phyloP scores from a whole-genome alignment of 2,329 filamentous ascomycete genomes.

The Thelonectria olida region DNA sequence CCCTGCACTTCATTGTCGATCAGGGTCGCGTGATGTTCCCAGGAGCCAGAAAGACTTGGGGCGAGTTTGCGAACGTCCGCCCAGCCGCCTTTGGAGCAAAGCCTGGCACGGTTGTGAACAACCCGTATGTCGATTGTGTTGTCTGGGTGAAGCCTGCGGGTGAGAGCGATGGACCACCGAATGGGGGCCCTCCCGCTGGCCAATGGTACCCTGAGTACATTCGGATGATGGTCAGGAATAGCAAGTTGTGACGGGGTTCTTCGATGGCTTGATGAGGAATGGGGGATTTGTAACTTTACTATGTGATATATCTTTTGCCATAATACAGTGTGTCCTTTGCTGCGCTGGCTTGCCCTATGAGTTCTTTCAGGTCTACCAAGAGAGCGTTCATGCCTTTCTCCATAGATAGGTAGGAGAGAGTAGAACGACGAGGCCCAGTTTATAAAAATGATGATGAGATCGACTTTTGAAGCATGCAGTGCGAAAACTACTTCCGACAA shows the following conservation, averaged over 20 bases:
- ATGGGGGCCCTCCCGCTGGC: constrained; percentile 3
- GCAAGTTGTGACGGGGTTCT: too few relatives aligned
- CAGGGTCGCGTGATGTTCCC: constrained; percentile 15
- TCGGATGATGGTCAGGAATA: constrained; percentile 18
- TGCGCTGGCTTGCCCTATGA: too few relatives aligned
- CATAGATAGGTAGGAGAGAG: too few relatives aligned
- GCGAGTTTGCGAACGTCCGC: constrained; percentile 2
- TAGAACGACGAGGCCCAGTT: too few relatives aligned
- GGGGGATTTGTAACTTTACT: too few relatives aligned
- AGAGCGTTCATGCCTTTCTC: too few relatives aligned
- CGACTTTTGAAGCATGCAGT: too few relatives aligned
- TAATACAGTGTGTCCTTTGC: too few relatives aligned
- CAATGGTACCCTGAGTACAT: constrained; percentile 15
- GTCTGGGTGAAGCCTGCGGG: constrained; percentile 17
- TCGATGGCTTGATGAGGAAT: background rate
- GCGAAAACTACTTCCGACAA: background rate
- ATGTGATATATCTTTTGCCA: too few relatives aligned
- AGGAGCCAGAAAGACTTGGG: background rate
- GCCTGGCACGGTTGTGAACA: constrained; percentile 1
- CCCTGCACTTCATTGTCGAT: constrained; percentile 17
- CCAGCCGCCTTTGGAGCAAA: constrained; percentile 4
- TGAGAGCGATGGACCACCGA: constrained; percentile 11
- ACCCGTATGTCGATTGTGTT: constrained; percentile 10
- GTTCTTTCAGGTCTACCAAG: too few relatives aligned
- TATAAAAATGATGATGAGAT: too few relatives aligned